Percentiles rank a stretch among this genome's conserved stretches.
Evolutionary conservation across 106 monocot genomes (phyloP).

Genomic region (Dactylorhiza incarnata): DNA sequence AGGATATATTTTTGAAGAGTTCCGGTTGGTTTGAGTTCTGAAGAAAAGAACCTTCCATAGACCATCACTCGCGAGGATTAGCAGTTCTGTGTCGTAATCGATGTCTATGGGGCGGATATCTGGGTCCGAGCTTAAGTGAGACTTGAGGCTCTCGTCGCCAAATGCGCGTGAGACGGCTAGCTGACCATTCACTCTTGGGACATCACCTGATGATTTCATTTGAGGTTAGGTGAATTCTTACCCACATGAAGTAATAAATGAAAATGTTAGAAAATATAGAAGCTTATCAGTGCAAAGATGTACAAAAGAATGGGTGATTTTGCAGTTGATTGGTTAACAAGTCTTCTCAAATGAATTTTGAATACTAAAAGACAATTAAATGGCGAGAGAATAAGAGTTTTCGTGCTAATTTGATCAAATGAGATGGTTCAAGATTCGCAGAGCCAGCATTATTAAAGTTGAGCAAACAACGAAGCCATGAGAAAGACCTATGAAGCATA

Average conservation of each 20-base stretch:
- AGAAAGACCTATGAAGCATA: no score
- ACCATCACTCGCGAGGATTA: slow-evolving; percentile 75
- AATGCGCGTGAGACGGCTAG: slow-evolving; percentile 81
- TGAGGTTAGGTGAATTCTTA: neutral
- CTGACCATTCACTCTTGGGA: slow-evolving; percentile 72
- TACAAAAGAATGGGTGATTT: no score
- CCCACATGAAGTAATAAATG: neutral
- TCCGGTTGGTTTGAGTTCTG: neutral
- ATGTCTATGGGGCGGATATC: slow-evolving; percentile 42
- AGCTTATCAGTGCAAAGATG: neutral
- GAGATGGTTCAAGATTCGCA: no score
- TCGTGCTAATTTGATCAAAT: no score
- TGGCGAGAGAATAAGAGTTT: no score
- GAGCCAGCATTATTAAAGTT: no score
- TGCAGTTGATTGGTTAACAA: no score
- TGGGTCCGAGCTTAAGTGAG: slow-evolving; percentile 60
- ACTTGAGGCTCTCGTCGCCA: slow-evolving; percentile 69
- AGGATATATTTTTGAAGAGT: no score
- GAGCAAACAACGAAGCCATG: no score
- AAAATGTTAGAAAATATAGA: neutral
- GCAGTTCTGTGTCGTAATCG: slow-evolving; percentile 34
- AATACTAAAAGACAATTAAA: no score
- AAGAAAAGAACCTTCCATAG: slow-evolving; percentile 65
- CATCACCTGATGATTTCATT: slow-evolving; percentile 42
- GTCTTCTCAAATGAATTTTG: no score